These are phyloP conservation scores for Xylariaceae sp. DNA, from an alignment of 2,329 filamentous ascomycete genomes.

Conservation along the genomic window DNA sequence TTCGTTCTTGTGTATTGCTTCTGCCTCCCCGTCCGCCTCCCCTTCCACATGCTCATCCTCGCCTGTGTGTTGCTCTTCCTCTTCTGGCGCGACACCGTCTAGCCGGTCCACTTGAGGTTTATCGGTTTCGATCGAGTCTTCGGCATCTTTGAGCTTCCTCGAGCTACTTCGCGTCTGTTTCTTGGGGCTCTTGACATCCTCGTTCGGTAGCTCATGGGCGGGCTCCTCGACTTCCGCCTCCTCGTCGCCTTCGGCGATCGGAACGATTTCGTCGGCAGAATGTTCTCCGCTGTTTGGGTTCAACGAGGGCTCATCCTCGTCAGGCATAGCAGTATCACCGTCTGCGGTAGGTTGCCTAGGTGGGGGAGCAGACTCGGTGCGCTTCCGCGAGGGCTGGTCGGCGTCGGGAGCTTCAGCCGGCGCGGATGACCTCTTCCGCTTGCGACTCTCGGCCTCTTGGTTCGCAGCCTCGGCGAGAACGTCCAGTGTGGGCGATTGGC, in stretches of 20 bases:
- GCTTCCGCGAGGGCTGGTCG: conserved; percentile 25
- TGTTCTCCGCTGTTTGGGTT: conserved; percentile 32
- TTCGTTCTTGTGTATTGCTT: conserved; percentile 57
- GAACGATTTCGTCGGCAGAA: conserved; percentile 31
- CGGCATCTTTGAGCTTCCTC: conserved; percentile 33
- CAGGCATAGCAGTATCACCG: conserved; percentile 32
- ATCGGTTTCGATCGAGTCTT: conserved; percentile 19
- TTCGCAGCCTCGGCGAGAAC: conserved; percentile 31
- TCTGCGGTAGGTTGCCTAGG: conserved; percentile 28
- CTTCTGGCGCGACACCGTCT: conserved; percentile 35
- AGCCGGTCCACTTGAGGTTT: conserved; percentile 30
- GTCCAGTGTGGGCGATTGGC: conserved; percentile 31
- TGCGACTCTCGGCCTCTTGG: conserved; percentile 32
- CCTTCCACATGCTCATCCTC: conserved; percentile 55
- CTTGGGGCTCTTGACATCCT: conserved; percentile 22
- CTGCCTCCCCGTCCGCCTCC: conserved; percentile 59
- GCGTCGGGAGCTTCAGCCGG: conserved; percentile 22
- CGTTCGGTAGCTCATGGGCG: conserved; percentile 21
- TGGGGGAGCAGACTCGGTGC: conserved; percentile 24
- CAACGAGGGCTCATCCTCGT: conserved; percentile 34
- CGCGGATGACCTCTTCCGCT: conserved; percentile 34
- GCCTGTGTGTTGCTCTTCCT: conserved; percentile 45
- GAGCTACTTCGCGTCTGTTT: conserved; percentile 36
- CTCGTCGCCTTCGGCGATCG: conserved; percentile 21
- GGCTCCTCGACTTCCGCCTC: conserved; percentile 19